Conservation (phyloP, 306 rosid species). For the Gastrolobium bilobum region DNA sequence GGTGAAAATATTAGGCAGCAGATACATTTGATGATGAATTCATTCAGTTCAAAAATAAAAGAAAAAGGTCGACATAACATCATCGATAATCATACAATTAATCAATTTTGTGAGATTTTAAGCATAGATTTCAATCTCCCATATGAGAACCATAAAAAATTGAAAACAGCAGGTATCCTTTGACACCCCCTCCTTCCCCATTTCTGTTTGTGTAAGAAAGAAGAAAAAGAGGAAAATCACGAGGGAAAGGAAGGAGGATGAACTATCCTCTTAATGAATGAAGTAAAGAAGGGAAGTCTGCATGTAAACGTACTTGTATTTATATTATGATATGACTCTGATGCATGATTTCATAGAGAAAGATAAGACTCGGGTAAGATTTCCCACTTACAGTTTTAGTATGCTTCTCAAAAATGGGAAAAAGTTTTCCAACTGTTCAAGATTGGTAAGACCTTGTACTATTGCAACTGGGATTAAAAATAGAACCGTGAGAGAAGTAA, state of each 20-base stretch:
- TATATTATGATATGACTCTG: not conserved
- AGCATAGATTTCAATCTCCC: too few species aligned
- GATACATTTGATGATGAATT: not conserved
- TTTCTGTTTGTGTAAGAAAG: too few species aligned
- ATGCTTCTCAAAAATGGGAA: slow-evolving; percentile 75
- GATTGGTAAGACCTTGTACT: slow-evolving; percentile 85
- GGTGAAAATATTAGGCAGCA: not conserved
- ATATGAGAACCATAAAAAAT: too few species aligned
- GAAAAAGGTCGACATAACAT: too few species aligned
- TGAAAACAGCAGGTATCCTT: too few species aligned
- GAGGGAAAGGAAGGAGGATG: too few species aligned
- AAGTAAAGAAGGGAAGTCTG: slow-evolving; percentile 1
- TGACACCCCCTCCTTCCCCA: too few species aligned
- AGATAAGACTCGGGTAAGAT: slow-evolving; percentile 37
- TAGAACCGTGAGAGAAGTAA: slow-evolving; percentile 62
- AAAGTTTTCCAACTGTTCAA: slow-evolving; percentile 68
- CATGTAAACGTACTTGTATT: not conserved
- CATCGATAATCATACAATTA: too few species aligned
- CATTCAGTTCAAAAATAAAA: not conserved
- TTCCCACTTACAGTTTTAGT: slow-evolving; percentile 70
- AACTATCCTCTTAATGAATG: not conserved
- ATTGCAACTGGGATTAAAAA: slow-evolving; percentile 81
- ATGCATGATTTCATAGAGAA: slow-evolving; percentile 16
- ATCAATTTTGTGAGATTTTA: too few species aligned
- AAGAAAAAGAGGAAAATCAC: too few species aligned